Percentiles rank a stretch among this genome's conserved stretches.
Conservation (phyloP, 2,329 filamentous ascomycete genomes). For the Zymoseptoria crescenta region DNA sequence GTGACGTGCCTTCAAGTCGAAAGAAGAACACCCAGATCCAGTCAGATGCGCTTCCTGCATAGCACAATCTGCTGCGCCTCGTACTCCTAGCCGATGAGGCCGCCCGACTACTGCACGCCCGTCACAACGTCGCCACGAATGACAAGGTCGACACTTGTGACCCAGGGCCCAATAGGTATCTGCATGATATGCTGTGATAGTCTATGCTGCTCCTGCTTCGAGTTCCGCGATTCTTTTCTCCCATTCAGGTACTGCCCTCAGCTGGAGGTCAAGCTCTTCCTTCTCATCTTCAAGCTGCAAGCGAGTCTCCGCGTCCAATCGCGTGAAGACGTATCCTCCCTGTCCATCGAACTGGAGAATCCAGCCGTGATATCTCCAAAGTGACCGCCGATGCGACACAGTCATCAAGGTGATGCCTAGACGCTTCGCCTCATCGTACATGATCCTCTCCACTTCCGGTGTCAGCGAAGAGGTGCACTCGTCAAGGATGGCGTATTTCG, state of each 20-base stretch:
- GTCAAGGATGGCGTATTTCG: conserved; percentile 89
- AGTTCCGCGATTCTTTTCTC: conserved; percentile 79
- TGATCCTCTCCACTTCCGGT: conserved; percentile 83
- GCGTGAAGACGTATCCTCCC: conserved; percentile 82
- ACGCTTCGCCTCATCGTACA: conserved; percentile 94
- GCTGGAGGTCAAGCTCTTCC: conserved; percentile 79
- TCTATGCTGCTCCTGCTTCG: conserved; percentile 22
- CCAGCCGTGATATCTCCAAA: conserved; percentile 94
- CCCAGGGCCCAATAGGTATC: background rate
- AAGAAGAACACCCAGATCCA: background rate
- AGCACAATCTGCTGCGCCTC: background rate
- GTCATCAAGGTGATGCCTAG: conserved; percentile 95
- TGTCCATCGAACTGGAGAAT: conserved; percentile 97
- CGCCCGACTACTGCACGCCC: background rate
- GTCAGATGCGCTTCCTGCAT: background rate
- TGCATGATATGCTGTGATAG: background rate
- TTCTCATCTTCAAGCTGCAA: conserved; percentile 89
- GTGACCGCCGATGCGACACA: conserved; percentile 77
- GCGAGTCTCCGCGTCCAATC: conserved; percentile 77
- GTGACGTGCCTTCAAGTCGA: background rate
- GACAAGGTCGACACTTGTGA: background rate
- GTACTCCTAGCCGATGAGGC: background rate
- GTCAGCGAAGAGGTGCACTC: conserved; percentile 97
- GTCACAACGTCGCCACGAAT: background rate
- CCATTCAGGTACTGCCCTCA: conserved; percentile 80